Evolutionary conservation across 192 early-diverging fungal genomes (phyloP).

Genomic region (Chytriomyces hyalinus): DNA sequence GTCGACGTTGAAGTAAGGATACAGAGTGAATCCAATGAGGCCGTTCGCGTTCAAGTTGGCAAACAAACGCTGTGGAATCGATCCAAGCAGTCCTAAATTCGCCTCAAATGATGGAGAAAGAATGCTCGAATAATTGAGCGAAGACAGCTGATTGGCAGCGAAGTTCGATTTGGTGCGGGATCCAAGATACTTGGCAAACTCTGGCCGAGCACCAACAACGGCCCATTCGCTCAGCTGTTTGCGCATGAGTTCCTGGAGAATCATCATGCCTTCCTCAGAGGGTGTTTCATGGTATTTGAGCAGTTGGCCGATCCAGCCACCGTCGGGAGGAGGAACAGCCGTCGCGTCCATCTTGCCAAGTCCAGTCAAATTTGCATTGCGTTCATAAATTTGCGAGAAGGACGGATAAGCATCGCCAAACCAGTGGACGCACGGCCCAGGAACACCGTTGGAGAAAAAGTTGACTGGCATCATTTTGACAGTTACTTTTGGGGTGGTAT

Average conservation of each 20-base stretch:
- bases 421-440: neutral
- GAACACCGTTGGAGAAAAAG: neutral
- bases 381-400: neutral
- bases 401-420: neutral
- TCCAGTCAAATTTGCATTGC: neutral
- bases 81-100: constrained; percentile 43
- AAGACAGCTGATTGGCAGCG: neutral
- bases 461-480: constrained; percentile 1
- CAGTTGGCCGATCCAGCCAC: constrained; percentile 9
- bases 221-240: constrained; percentile 9
- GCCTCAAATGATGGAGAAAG: neutral
- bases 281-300: neutral
- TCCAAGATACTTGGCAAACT: constrained; percentile 7
- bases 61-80: constrained; percentile 46
- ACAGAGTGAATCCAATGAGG: neutral
- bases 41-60: constrained; percentile 32
- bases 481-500: too few species aligned
- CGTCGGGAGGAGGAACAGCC: constrained; percentile 1
- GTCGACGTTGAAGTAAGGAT: constrained; percentile 14
- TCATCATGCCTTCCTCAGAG: neutral
- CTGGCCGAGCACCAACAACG: constrained; percentile 9
- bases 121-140: neutral
- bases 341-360: neutral
- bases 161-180: neutral
- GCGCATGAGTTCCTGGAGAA: neutral